These are phyloP conservation scores for Musa balbisiana DNA, from an alignment of 202 grass and related monocot genomes.

Conservation along the genomic window DNA sequence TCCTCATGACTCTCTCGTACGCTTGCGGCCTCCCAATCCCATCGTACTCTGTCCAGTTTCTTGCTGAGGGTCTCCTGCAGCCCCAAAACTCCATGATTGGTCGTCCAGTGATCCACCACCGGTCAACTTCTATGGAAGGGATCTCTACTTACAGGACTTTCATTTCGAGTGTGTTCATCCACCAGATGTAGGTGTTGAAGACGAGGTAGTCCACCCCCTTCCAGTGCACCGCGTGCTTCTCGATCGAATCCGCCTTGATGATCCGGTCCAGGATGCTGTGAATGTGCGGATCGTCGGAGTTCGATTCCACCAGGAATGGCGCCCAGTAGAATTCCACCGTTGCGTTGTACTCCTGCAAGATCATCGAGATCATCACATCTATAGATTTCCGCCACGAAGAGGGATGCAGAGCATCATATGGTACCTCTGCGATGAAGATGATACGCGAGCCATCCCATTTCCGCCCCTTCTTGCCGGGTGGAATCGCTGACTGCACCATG, in stretches of 20 bases:
- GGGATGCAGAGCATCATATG: no score
- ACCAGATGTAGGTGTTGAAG: conserved; percentile 99
- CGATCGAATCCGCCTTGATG: conserved; percentile 51
- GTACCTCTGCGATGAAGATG: conserved; percentile 57
- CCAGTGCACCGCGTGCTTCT: conserved; percentile 60
- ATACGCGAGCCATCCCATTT: conserved; percentile 31
- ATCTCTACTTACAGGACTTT: conserved; percentile 48
- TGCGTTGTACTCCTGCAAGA: conserved; percentile 65
- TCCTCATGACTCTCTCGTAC: conserved; percentile 57
- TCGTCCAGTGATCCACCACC: not conserved
- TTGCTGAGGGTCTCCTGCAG: not conserved
- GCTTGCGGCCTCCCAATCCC: conserved; percentile 59
- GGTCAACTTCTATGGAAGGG: no score
- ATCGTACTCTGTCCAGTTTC: conserved; percentile 40
- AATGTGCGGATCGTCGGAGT: conserved; percentile 76
- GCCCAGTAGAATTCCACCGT: conserved; percentile 98
- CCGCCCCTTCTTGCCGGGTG: conserved; percentile 33
- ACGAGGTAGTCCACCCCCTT: conserved; percentile 62
- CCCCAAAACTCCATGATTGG: not conserved
- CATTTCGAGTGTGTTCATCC: conserved; percentile 69
- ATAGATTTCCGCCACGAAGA: no score
- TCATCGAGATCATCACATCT: not conserved
- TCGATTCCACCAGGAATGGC: conserved; percentile 90
- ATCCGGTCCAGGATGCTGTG: conserved; percentile 57
- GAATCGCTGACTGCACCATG: conserved; percentile 59